Percentiles rank a stretch among this genome's conserved stretches.
Conservation (phyloP, 495 filamentous ascomycete species). For the Podospora didyma region DNA sequence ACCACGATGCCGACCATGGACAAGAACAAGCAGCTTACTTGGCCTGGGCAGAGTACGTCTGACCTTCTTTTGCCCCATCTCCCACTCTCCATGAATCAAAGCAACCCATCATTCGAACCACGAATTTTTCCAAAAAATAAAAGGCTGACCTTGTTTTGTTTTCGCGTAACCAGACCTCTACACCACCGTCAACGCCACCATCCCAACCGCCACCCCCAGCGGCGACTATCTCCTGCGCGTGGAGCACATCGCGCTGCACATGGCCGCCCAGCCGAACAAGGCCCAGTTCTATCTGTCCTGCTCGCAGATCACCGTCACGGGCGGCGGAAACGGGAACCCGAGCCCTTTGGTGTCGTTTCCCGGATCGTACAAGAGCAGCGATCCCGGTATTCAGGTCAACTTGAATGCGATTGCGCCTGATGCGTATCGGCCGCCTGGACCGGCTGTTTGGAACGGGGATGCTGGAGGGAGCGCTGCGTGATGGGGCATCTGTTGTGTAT, state of each 20-base stretch:
- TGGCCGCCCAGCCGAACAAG: conserved; percentile 36
- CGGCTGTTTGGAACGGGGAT: conserved; percentile 32
- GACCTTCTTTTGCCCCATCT: neutral
- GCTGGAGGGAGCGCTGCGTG: too few species aligned
- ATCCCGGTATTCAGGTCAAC: conserved; percentile 47
- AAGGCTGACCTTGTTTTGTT: too few species aligned
- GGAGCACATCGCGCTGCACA: conserved; percentile 52
- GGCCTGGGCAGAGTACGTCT: conserved; percentile 34
- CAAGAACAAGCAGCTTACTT: conserved; percentile 35
- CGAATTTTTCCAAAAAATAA: too few species aligned
- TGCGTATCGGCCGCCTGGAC: conserved; percentile 40
- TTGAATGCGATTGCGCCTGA: conserved; percentile 27
- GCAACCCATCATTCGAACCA: too few species aligned
- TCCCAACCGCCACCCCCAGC: conserved; percentile 37
- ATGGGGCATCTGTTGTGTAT: too few species aligned
- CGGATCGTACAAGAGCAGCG: conserved; percentile 47
- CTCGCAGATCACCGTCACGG: conserved; percentile 53
- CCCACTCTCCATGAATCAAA: too few species aligned
- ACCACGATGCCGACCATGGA: conserved; percentile 38
- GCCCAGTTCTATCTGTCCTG: conserved; percentile 54
- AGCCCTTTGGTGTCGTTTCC: conserved; percentile 45
- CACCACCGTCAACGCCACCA: conserved; percentile 37
- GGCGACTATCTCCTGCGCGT: conserved; percentile 57
- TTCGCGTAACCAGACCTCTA: conserved; percentile 26
- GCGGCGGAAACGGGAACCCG: conserved; percentile 43